Evolutionary conservation across 129 eudicot genomes (phyloP).

Genomic region (Artemisia tridentata): DNA sequence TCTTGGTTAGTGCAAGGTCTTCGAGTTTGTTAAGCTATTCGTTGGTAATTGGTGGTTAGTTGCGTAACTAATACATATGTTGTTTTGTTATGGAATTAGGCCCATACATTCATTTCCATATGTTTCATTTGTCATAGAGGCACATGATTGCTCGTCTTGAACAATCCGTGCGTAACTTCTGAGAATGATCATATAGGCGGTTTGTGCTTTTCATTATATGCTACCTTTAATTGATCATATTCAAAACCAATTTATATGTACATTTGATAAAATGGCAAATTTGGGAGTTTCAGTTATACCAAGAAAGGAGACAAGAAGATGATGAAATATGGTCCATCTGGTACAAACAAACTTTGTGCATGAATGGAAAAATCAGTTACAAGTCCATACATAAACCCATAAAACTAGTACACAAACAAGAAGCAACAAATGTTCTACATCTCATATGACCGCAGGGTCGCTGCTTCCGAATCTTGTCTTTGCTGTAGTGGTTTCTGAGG

Average conservation of each 20-base stretch:
- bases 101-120: too few species aligned
- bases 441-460: constrained; percentile 32
- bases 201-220: too few species aligned
- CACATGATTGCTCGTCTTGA: neutral
- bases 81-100: neutral
- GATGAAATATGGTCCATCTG: constrained; percentile 6
- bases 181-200: too few species aligned
- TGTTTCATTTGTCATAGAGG: neutral
- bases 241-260: constrained; percentile 1
- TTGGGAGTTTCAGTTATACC: neutral
- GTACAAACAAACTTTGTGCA: constrained; percentile 15
- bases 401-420: constrained; percentile 29
- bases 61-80: neutral
- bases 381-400: constrained; percentile 23
- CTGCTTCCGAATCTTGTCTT: constrained; percentile 37
- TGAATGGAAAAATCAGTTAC: constrained; percentile 14
- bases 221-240: too few species aligned
- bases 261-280: constrained; percentile 7
- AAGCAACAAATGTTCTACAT: constrained; percentile 18
- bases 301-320: neutral
- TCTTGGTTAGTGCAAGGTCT: too few species aligned
- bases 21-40: too few species aligned
- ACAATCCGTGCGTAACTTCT: neutral
- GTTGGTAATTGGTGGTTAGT: too few species aligned
- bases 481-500: constrained; percentile 30